Evolutionary conservation across 176 grass and related monocot species (phyloP).

Genomic region (Cenchrus fungigraminus): DNA sequence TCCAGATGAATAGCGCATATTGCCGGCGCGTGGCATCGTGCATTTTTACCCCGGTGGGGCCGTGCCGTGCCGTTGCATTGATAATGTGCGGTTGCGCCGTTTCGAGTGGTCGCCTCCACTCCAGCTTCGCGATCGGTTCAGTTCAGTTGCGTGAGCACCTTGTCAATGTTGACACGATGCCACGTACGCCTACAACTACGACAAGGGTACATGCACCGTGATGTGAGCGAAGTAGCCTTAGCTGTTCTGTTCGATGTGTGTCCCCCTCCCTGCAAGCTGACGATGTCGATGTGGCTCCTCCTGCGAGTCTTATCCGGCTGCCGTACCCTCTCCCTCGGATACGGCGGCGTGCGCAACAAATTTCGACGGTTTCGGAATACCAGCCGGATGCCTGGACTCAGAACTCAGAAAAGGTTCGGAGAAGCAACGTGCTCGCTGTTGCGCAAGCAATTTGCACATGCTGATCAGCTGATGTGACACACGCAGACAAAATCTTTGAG

Average conservation of each 20-base stretch:
- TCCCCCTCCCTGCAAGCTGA: neutral
- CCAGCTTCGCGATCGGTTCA: neutral
- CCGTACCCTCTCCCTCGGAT: neutral
- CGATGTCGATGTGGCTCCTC: neutral
- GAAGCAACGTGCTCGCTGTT: neutral
- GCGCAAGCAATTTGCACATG: neutral
- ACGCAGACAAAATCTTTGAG: neutral
- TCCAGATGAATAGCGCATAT: too few species aligned
- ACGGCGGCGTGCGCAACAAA: neutral
- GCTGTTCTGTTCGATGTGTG: neutral
- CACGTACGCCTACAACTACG: neutral
- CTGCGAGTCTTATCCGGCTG: neutral
- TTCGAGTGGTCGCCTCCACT: neutral
- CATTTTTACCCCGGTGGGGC: too few species aligned
- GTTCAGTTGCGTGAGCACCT: constrained; percentile 1
- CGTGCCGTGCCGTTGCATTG: neutral
- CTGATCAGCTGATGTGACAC: neutral
- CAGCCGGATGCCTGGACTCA: neutral
- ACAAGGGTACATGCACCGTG: neutral
- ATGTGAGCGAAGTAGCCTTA: constrained; percentile 1
- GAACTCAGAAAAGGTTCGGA: neutral
- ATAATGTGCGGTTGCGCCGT: neutral
- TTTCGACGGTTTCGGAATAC: neutral
- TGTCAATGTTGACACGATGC: neutral
- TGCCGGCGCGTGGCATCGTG: too few species aligned